Conservation (phyloP, 768 basidiomycete species). For the Fistulinella prunicolor region DNA sequence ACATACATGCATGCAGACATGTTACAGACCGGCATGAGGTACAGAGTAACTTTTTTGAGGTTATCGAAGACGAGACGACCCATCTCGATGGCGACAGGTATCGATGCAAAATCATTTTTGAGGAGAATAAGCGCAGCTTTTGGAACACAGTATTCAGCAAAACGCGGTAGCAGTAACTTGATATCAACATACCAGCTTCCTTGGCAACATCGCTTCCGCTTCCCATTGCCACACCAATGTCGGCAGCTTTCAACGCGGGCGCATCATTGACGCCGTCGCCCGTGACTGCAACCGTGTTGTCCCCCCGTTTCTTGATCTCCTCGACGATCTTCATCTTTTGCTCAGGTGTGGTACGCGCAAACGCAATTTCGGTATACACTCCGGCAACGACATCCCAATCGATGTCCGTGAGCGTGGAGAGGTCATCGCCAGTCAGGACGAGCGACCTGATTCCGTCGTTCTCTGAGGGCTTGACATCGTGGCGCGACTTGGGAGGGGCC, state of each 20-base stretch:
- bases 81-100: conserved; percentile 55
- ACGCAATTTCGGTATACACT: conserved; percentile 43
- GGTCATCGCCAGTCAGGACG: conserved; percentile 45
- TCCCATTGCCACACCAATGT: no score
- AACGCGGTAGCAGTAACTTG: background rate
- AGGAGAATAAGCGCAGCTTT: conserved; percentile 48
- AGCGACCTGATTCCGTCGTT: conserved; percentile 39
- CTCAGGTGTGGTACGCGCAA: conserved; percentile 54
- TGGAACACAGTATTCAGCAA: background rate
- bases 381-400: conserved; percentile 43
- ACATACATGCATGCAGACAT: conserved; percentile 30
- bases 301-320: conserved; percentile 45
- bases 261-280: conserved; percentile 59
- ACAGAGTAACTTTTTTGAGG: conserved; percentile 47
- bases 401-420: conserved; percentile 32
- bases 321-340: conserved; percentile 59
- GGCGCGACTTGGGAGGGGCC: background rate
- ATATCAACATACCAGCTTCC: conserved; percentile 44
- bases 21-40: conserved; percentile 39
- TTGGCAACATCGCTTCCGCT: conserved; percentile 49
- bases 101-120: conserved; percentile 57
- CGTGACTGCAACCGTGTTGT: conserved; percentile 49
- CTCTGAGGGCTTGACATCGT: conserved; percentile 33
- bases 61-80: conserved; percentile 60
- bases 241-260: conserved; percentile 49